A percentile compares a stretch with the other conserved stretches of the same genome.
Conservation (phyloP, 1,284 basidiomycete genomes). For the Sporisorium sorghi region DNA sequence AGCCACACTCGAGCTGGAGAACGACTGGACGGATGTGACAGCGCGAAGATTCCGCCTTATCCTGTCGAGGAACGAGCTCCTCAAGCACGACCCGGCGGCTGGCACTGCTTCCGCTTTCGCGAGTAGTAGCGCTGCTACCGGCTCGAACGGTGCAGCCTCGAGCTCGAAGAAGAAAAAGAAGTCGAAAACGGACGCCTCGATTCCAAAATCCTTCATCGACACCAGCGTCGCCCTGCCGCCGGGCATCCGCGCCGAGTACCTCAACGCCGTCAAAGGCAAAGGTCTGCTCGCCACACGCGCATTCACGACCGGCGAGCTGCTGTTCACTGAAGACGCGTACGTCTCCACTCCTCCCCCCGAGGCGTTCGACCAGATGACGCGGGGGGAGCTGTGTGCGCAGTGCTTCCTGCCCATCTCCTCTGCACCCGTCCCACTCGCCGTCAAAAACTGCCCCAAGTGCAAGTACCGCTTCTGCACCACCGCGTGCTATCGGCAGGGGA, state of each 20-base stretch:
- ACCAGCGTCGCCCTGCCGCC: constrained; percentile 36
- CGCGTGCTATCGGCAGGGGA: constrained; percentile 76
- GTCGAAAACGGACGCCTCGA: constrained; percentile 6
- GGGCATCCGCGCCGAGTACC: constrained; percentile 76
- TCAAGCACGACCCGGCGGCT: too few species aligned
- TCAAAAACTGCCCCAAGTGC: constrained; percentile 52
- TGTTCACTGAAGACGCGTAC: constrained; percentile 81
- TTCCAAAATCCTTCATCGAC: constrained; percentile 60
- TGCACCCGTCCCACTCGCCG: constrained; percentile 64
- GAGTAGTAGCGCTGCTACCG: background rate
- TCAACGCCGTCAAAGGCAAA: constrained; percentile 81
- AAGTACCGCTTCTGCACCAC: constrained; percentile 81
- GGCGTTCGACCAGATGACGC: constrained; percentile 29
- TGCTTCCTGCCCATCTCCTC: constrained; percentile 64
- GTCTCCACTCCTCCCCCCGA: constrained; percentile 63
- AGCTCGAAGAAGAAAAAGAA: constrained; percentile 47
- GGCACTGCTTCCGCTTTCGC: too few species aligned
- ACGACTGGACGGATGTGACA: constrained; percentile 50
- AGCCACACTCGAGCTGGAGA: constrained; percentile 45
- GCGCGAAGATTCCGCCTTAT: constrained; percentile 45
- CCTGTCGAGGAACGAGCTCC: too few species aligned
- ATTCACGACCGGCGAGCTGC: constrained; percentile 78
- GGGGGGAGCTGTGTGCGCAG: constrained; percentile 56
- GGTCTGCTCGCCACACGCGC: constrained; percentile 80
- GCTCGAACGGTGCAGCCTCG: background rate